phyloP scores from a whole-genome alignment of 1,284 basidiomycete species.

The Mycena citricolor region DNA sequence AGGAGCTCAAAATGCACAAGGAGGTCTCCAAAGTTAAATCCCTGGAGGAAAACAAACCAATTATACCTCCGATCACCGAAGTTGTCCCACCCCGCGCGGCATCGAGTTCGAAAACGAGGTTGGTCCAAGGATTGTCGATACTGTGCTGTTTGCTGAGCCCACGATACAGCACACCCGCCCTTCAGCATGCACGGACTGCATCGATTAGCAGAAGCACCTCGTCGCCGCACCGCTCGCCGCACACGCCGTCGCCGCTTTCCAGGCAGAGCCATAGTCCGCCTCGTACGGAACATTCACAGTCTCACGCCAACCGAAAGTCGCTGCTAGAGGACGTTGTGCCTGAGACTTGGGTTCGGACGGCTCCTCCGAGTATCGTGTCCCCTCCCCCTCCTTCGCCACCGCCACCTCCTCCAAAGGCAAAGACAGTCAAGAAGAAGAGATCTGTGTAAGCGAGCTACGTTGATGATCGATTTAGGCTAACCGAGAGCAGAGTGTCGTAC shows the following conservation, averaged over 20 bases:
- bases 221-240: no score
- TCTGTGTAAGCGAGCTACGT: slow-evolving; percentile 12
- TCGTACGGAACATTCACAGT: no score
- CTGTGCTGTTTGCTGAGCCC: not conserved
- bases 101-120: slow-evolving; percentile 20
- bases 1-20: slow-evolving; percentile 20
- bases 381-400: not conserved
- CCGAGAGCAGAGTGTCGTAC: slow-evolving; percentile 9
- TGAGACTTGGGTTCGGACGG: no score
- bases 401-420: not conserved
- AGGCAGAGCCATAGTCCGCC: no score
- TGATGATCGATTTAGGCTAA: not conserved
- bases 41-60: slow-evolving; percentile 15
- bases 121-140: slow-evolving; percentile 1
- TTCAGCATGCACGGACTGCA: no score
- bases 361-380: not conserved
- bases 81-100: slow-evolving; percentile 7
- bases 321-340: no score
- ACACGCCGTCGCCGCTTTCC: no score
- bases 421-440: slow-evolving; percentile 18
- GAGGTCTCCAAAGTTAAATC: slow-evolving; percentile 19
- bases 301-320: no score
- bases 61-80: not conserved
- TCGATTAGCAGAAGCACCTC: no score
- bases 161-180: no score